Evolutionary conservation across 176 grass and related monocot genomes (phyloP).

Genomic region (Raddia guianensis): DNA sequence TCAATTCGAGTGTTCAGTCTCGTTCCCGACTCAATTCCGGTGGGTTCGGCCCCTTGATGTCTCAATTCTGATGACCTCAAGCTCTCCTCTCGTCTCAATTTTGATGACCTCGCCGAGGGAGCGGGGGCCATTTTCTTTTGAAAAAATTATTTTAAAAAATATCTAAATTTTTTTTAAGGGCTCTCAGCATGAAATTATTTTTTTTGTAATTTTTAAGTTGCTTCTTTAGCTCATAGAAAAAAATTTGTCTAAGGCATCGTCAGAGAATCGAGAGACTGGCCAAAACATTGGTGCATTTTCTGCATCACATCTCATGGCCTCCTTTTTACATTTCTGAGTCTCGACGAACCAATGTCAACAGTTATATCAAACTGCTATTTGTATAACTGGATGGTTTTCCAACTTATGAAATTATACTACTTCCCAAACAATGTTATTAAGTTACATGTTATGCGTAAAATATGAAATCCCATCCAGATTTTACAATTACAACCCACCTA

Average conservation of each 20-base stretch:
- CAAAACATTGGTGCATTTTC: neutral
- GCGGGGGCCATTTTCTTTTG: no score
- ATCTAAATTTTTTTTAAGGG: no score
- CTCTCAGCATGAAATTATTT: no score
- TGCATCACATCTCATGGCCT: neutral
- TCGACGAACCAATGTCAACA: neutral
- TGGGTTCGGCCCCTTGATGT: no score
- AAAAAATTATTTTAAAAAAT: no score
- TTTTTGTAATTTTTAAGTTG: neutral
- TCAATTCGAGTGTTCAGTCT: no score
- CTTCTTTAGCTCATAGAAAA: neutral
- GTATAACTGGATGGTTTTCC: conserved; percentile 8
- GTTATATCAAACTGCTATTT: neutral
- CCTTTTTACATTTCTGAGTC: neutral
- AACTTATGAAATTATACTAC: conserved; percentile 28
- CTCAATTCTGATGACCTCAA: no score
- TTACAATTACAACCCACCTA: neutral
- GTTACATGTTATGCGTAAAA: conserved; percentile 14
- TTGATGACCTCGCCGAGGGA: no score
- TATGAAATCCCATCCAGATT: conserved; percentile 6
- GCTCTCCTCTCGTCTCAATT: no score
- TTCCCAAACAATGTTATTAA: conserved; percentile 32
- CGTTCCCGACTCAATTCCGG: no score
- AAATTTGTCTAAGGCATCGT: neutral
- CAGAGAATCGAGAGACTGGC: neutral